Conservation (phyloP, 2,329 filamentous ascomycete genomes). For the Talaromyces sp. region DNA sequence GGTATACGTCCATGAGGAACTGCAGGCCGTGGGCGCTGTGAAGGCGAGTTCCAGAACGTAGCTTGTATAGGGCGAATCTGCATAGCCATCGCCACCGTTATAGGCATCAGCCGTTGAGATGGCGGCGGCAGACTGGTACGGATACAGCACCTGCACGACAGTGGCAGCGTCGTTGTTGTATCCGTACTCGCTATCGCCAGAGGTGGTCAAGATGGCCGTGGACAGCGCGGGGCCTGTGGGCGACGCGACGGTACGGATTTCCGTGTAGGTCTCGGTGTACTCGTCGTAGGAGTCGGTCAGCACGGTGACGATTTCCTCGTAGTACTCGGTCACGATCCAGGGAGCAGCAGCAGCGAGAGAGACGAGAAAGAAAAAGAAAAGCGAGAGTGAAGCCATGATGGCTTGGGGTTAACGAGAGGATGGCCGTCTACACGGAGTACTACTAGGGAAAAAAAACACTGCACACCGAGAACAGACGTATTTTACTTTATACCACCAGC, state of each 20-base stretch:
- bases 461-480: not conserved
- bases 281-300: constrained; percentile 12
- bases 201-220: constrained; percentile 18
- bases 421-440: not conserved
- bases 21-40: constrained; percentile 23
- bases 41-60: constrained; percentile 24
- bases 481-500: too few species aligned
- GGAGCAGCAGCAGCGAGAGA: constrained; percentile 15
- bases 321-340: constrained; percentile 26
- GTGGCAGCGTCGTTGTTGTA: constrained; percentile 14
- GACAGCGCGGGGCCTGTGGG: constrained; percentile 19
- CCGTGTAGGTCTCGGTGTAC: not conserved
- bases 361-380: constrained; percentile 17
- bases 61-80: constrained; percentile 13
- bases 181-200: constrained; percentile 4
- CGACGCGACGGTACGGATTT: constrained; percentile 19
- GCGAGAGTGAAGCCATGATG: constrained; percentile 17
- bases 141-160: constrained; percentile 22
- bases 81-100: not conserved
- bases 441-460: not conserved
- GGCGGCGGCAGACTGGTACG: constrained; percentile 17
- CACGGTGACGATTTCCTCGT: constrained; percentile 15
- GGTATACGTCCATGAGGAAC: constrained; percentile 22
- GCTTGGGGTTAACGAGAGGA: not conserved
- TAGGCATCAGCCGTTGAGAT: constrained; percentile 3